These are phyloP conservation scores for Sordaria brevicollis DNA, from an alignment of 495 filamentous ascomycete species.

Conservation along the genomic window DNA sequence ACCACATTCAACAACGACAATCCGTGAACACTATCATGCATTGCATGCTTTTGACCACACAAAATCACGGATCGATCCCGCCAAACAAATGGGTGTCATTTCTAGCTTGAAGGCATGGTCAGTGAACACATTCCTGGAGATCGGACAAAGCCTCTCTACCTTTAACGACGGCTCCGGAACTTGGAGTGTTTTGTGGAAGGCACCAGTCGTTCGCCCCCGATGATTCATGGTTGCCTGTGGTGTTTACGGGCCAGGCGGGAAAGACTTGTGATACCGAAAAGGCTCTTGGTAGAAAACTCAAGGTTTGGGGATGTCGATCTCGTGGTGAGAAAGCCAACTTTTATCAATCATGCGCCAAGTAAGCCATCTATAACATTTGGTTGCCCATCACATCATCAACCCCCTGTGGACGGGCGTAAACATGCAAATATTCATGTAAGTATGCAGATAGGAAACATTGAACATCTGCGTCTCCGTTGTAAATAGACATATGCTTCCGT, in stretches of 20 bases:
- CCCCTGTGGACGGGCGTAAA: too few relatives aligned
- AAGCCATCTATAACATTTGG: too few relatives aligned
- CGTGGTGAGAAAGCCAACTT: background rate
- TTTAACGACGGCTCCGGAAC: constrained; percentile 9
- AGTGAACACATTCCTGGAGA: background rate
- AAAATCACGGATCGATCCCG: background rate
- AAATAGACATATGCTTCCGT: too few relatives aligned
- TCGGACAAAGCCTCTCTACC: too few relatives aligned
- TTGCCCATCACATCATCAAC: too few relatives aligned
- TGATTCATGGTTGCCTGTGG: background rate
- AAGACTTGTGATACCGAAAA: background rate
- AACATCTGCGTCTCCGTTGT: too few relatives aligned
- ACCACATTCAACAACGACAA: background rate
- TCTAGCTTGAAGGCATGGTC: too few relatives aligned
- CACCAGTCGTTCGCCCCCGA: background rate
- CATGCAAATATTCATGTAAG: too few relatives aligned
- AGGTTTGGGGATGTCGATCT: background rate
- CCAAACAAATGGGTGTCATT: too few relatives aligned
- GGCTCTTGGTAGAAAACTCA: background rate
- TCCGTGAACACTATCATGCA: background rate
- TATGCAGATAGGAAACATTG: too few relatives aligned
- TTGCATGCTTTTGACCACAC: background rate
- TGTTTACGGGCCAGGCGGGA: background rate
- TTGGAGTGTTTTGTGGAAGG: constrained; percentile 6
- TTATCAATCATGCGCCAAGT: too few relatives aligned